These are phyloP conservation scores for Lasiodiplodia theobromae DNA, from an alignment of 2,329 filamentous ascomycete genomes.

Conservation along the genomic window DNA sequence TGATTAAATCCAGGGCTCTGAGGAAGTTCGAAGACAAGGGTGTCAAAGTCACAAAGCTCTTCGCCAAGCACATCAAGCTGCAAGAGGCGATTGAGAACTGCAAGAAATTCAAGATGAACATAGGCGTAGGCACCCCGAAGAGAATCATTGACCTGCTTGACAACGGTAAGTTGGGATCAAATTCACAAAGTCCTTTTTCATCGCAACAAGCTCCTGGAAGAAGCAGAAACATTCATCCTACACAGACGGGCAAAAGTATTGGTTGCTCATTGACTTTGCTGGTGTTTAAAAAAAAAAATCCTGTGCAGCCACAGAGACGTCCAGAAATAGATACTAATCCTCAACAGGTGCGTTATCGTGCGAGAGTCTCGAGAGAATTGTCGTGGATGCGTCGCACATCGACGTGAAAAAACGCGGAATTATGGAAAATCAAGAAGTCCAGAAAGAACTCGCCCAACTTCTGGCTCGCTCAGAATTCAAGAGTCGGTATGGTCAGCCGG, in stretches of 20 bases:
- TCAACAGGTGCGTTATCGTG: conserved; percentile 70
- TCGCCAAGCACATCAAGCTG: conserved; percentile 98
- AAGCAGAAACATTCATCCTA: not conserved
- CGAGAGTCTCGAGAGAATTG: conserved; percentile 75
- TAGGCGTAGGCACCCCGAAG: conserved; percentile 89
- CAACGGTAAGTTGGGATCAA: conserved; percentile 63
- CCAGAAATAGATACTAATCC: conserved; percentile 31
- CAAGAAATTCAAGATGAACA: conserved; percentile 72
- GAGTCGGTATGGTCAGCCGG: conserved; percentile 64
- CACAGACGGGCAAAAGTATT: not conserved
- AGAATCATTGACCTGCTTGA: conserved; percentile 83
- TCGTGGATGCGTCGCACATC: conserved; percentile 91
- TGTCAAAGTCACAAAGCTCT: conserved; percentile 83
- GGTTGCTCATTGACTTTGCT: not conserved
- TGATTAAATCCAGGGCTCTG: conserved; percentile 58
- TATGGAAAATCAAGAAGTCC: conserved; percentile 93
- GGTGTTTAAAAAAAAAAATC: not conserved
- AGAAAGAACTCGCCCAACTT: conserved; percentile 79
- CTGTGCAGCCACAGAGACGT: not conserved
- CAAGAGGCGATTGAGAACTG: conserved; percentile 83
- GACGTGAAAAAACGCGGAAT: conserved; percentile 94
- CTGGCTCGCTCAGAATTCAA: conserved; percentile 75
- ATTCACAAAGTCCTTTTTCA: not conserved
- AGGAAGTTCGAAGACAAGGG: conserved; percentile 82
- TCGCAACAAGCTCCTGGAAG: not conserved